Percentiles rank a stretch among this genome's conserved stretches.
Evolutionary conservation across 257 asterid genomes (phyloP).

Genomic region (Henckelia pumila): DNA sequence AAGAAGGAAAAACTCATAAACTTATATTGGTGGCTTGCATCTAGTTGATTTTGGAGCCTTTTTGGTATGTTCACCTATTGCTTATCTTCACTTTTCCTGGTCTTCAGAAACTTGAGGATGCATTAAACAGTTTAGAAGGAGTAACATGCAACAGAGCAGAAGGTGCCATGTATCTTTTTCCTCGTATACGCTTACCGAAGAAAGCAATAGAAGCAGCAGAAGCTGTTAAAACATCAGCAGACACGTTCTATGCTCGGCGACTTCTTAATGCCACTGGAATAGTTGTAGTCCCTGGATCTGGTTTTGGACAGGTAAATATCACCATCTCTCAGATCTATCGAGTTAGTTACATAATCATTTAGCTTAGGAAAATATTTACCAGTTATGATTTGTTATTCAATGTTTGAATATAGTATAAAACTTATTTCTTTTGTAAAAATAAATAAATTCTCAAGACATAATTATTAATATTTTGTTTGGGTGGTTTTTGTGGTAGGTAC

Average conservation of each 20-base stretch:
- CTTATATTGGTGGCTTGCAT: background rate
- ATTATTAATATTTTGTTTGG: background rate
- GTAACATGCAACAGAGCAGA: constrained; percentile 94
- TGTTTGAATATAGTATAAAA: too few species aligned
- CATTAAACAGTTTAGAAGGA: constrained; percentile 81
- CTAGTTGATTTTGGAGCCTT: background rate
- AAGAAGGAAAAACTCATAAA: background rate
- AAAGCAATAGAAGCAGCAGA: constrained; percentile 88
- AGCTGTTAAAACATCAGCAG: constrained; percentile 66
- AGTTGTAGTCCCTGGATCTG: constrained; percentile 97
- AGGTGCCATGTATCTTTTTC: constrained; percentile 98
- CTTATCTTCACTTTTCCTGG: constrained; percentile 1
- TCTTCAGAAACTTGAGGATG: constrained; percentile 78
- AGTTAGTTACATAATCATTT: background rate
- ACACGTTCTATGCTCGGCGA: constrained; percentile 61
- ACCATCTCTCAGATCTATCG: too few species aligned
- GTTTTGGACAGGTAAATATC: constrained; percentile 78
- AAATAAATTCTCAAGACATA: too few species aligned
- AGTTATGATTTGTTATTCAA: background rate
- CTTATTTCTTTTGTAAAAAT: background rate
- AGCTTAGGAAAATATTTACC: background rate
- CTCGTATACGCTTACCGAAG: constrained; percentile 63
- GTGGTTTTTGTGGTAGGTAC: constrained; percentile 38
- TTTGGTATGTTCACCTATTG: constrained; percentile 12
- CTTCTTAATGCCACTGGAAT: constrained; percentile 92